phyloP scores from a whole-genome alignment of 2,329 filamentous ascomycete species.

The Emmonsia crescens region DNA sequence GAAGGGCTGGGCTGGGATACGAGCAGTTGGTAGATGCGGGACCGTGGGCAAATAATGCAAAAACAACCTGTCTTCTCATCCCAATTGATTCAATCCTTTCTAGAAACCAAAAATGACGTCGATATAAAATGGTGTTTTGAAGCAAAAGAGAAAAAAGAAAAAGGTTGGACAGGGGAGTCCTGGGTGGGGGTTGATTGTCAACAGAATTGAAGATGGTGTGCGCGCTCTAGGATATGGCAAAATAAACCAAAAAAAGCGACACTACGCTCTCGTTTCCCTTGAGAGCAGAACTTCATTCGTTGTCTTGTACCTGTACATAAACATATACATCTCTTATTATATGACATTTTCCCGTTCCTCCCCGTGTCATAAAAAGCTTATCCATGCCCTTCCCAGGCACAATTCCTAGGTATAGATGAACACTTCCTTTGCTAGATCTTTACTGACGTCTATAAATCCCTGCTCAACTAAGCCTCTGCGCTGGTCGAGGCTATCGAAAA shows the following conservation, averaged over 20 bases:
- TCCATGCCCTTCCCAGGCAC: no score
- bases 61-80: not conserved
- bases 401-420: no score
- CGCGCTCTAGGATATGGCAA: not conserved
- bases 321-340: not conserved
- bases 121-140: not conserved
- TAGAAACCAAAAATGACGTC: not conserved
- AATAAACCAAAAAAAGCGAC: not conserved
- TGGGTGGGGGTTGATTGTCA: not conserved
- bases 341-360: not conserved
- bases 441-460: not conserved
- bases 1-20: not conserved
- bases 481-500: not conserved
- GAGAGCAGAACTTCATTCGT: not conserved
- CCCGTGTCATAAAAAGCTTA: not conserved
- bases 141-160: not conserved
- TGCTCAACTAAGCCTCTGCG: not conserved
- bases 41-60: not conserved
- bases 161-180: not conserved
- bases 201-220: not conserved
- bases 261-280: not conserved
- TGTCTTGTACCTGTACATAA: not conserved
- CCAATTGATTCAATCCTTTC: not conserved
- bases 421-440: no score
- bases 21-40: not conserved